Evolutionary conservation across 163 green algal genomes (phyloP), one percentile per base, ranked within the genome.

Genomic region (Chlamydomonas reinhardtii): DNA sequence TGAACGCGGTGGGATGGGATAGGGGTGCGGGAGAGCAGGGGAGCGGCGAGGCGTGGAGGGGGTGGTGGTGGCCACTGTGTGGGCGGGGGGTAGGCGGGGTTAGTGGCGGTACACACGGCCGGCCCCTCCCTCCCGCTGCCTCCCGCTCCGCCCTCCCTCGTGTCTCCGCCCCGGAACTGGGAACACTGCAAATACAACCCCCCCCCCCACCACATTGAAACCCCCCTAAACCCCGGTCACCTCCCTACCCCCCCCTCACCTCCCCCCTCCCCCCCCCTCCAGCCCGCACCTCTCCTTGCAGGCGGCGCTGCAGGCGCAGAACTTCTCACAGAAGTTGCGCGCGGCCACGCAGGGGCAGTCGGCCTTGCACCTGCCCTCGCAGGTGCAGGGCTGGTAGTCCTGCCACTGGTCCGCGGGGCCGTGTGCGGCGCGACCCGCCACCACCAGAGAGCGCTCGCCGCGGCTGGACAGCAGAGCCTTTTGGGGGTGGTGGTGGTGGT

Each of bases 241-340:
- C n/a, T n/a, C n/a, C n/a, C n/a, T n/a, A n/a, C n/a, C n/a, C n/a
- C 22, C 24, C 12, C 22, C 12, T 12, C 59, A 66, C 29, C 48
- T 31, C 0, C 73, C n/a, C 31, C 48, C n/a, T 24, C 52, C 17
- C n/a, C 29, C 48, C 31, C 52, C 0, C 17, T 31, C n/a, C 11
- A 0, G 0, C 31, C 52, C 52, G 73, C 62, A 93, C 78, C 81
- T 37, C 56, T 89, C 82, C 64, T 65, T 71, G 83, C 90, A 93
- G 34, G 48, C 56, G 27, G 74, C 83, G 37, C 69, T 78, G 90
- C 95, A 98, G 19, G 71, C 94, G 86, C 96, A 98, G 86, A 96
- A 98, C 89, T 98, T 97, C 85, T 98, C 95, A 90, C 96, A 99
- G 71, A 97, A 98, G 89, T 96, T 96, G 59, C 86, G 90, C 20